Evolutionary conservation across 2,329 filamentous ascomycete genomes (phyloP).

Genomic region (Colletotrichum tamarilloi): DNA sequence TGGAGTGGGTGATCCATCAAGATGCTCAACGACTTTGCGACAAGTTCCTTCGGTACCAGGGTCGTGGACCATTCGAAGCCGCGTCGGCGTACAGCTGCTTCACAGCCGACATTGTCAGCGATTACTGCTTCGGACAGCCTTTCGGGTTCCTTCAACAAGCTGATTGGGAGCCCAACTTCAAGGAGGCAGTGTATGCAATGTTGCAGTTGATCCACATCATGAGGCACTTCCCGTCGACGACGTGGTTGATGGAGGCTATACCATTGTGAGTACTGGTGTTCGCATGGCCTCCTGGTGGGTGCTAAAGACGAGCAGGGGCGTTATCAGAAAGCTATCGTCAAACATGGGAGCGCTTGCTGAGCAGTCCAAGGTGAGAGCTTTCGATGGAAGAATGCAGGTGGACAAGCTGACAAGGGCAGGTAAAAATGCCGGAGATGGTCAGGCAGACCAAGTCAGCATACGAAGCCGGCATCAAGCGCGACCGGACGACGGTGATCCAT

Average conservation of each 20-base stretch:
- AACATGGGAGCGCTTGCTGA: constrained; percentile 18
- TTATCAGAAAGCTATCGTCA: neutral
- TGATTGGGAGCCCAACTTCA: constrained; percentile 31
- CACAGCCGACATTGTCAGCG: constrained; percentile 43
- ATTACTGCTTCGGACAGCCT: constrained; percentile 42
- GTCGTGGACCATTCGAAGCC: too few species aligned
- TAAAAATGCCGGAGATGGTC: constrained; percentile 3
- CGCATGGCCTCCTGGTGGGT: too few species aligned
- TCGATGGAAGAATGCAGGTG: neutral
- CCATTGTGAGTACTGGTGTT: constrained; percentile 16
- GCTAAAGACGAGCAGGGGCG: neutral
- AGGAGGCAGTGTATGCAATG: constrained; percentile 29
- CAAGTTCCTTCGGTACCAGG: too few species aligned
- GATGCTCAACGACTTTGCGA: too few species aligned
- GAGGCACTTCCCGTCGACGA: constrained; percentile 27
- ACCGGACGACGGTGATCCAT: constrained; percentile 1
- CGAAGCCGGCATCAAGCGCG: neutral
- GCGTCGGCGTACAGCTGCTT: constrained; percentile 35
- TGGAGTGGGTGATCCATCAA: too few species aligned
- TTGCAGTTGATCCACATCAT: constrained; percentile 31
- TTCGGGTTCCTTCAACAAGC: constrained; percentile 29
- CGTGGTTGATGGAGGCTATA: constrained; percentile 17
- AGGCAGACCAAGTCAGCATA: neutral
- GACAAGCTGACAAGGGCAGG: neutral
- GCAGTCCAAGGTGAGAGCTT: neutral